phyloP scores from a whole-genome alignment of 129 eudicot species.

The Kitagawia praeruptora region DNA sequence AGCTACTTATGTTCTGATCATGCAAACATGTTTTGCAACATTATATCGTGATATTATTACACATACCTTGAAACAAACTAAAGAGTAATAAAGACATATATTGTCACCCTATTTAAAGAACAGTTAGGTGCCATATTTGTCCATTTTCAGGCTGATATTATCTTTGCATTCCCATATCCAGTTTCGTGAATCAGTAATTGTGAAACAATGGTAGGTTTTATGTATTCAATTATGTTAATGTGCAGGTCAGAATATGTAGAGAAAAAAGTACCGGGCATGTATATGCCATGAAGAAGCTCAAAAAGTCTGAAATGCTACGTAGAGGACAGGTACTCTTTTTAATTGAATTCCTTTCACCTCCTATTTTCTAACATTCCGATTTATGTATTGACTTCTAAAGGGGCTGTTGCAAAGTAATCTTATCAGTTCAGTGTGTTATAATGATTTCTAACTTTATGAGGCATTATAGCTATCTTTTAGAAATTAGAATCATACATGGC shows the following conservation, averaged over 20 bases:
- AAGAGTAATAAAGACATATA: not conserved
- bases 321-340: constrained; percentile 18
- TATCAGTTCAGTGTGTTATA: not conserved
- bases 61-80: not conserved
- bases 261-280: constrained; percentile 21
- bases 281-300: constrained; percentile 21
- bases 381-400: not conserved
- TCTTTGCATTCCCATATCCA: not conserved
- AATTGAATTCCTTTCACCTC: not conserved
- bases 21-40: not conserved
- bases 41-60: not conserved
- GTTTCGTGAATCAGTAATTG: not conserved
- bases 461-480: not conserved
- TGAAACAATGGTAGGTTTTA: not conserved
- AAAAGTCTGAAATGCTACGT: constrained; percentile 20
- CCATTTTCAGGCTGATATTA: not conserved
- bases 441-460: not conserved
- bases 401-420: not conserved
- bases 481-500: not conserved
- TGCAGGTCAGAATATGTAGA: constrained; percentile 22
- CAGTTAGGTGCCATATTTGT: not conserved
- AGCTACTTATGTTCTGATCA: not conserved
- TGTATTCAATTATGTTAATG: not conserved
- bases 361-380: not conserved
- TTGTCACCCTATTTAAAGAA: not conserved